Evolutionary conservation across 352 stramenopile genomes (phyloP).

Genomic region (Elongisporangium undulatum): DNA sequence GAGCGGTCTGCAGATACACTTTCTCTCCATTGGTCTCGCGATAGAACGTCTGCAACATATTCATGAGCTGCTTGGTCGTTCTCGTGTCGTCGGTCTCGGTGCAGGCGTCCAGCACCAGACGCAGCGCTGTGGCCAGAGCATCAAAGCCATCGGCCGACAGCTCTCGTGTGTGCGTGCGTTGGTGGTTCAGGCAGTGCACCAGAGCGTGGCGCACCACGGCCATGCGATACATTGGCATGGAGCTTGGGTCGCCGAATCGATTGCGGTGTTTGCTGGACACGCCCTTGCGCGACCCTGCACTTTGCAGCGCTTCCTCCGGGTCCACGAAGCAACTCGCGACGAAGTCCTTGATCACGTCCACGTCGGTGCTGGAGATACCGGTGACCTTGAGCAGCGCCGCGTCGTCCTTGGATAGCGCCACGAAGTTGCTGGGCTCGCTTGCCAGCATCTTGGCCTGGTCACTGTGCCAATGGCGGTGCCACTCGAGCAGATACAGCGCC

Average conservation of each 20-base stretch:
- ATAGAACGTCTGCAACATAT: constrained; percentile 85
- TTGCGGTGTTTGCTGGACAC: constrained; percentile 45
- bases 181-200: constrained; percentile 61
- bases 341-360: constrained; percentile 86
- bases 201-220: constrained; percentile 60
- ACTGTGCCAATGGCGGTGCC: constrained; percentile 68
- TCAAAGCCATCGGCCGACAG: constrained; percentile 53
- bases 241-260: constrained; percentile 57
- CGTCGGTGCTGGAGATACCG: constrained; percentile 59
- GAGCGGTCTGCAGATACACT: constrained; percentile 48
- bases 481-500: constrained; percentile 72
- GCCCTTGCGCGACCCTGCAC: constrained; percentile 8
- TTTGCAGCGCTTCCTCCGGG: constrained; percentile 40
- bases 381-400: constrained; percentile 45
- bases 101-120: constrained; percentile 60
- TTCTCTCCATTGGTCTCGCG: constrained; percentile 36
- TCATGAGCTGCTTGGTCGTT: constrained; percentile 73
- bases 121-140: constrained; percentile 44
- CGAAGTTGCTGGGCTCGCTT: constrained; percentile 42
- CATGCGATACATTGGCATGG: constrained; percentile 67
- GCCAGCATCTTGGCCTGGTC: constrained; percentile 32
- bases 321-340: constrained; percentile 78
- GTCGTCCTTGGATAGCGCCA: constrained; percentile 43
- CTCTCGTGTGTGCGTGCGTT: constrained; percentile 51
- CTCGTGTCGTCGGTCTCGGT: constrained; percentile 58